A percentile compares a stretch with the other conserved stretches of the same genome.
Evolutionary conservation across 768 basidiomycete species (phyloP).

Genomic region (Ramaria sp.): DNA sequence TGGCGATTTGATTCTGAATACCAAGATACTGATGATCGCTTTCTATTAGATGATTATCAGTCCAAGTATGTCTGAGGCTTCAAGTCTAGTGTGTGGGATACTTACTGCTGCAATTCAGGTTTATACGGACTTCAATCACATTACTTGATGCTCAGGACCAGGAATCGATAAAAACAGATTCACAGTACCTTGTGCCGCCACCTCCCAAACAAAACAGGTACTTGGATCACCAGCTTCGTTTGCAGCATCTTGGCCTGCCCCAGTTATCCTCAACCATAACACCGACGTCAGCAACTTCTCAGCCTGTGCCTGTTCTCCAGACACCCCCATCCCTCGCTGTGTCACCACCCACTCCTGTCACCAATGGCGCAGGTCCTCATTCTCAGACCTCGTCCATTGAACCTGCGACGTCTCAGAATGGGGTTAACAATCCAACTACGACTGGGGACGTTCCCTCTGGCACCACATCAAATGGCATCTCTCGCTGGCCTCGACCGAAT

Average conservation of each 20-base stretch:
- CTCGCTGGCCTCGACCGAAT: not conserved
- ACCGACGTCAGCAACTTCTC: not conserved
- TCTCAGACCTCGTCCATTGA: not conserved
- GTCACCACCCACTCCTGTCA: not conserved
- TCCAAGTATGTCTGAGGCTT: conserved; percentile 26
- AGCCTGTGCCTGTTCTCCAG: not conserved
- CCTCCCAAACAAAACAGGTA: conserved; percentile 8
- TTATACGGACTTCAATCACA: conserved; percentile 43
- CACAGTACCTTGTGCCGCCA: conserved; percentile 7
- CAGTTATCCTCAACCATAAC: not conserved
- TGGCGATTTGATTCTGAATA: conserved; percentile 69
- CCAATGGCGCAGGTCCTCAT: not conserved
- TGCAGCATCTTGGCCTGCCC: not conserved
- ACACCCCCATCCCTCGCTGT: not conserved
- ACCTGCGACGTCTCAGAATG: not conserved
- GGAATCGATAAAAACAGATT: conserved; percentile 13
- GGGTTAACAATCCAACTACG: not conserved
- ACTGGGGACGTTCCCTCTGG: not conserved
- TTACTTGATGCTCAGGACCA: conserved; percentile 45
- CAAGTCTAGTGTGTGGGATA: not conserved
- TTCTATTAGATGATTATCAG: conserved; percentile 63
- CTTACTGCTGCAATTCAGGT: conserved; percentile 23
- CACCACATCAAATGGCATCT: not conserved
- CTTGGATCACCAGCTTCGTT: conserved; percentile 8
- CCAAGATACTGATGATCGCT: conserved; percentile 39